Conservation (phyloP, 352 stramenopile genomes). For the Pythium guiyangense region DNA sequence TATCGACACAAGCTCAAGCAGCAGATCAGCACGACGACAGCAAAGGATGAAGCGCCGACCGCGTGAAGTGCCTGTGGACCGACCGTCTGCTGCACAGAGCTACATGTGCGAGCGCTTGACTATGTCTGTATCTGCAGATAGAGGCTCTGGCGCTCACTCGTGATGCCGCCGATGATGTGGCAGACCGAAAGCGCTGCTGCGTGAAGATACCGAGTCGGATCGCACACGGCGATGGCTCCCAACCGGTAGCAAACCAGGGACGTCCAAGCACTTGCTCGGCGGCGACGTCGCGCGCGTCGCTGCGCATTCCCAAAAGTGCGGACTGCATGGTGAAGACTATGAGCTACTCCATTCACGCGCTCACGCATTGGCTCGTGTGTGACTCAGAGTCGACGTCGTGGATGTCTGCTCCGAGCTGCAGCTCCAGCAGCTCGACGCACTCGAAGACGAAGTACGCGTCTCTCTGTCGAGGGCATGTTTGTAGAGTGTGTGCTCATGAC, state of each 20-base stretch:
- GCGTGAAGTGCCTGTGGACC: constrained; percentile 50
- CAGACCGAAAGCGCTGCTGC: constrained; percentile 25
- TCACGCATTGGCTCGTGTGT: neutral
- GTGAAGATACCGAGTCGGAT: constrained; percentile 15
- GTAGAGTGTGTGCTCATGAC: neutral
- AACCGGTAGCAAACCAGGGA: constrained; percentile 35
- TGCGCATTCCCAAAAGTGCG: neutral
- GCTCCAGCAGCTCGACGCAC: constrained; percentile 20
- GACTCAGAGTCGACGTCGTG: constrained; percentile 26
- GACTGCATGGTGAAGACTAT: neutral
- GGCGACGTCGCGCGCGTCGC: constrained; percentile 25
- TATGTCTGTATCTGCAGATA: neutral
- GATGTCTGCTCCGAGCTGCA: constrained; percentile 29
- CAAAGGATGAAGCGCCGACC: constrained; percentile 18
- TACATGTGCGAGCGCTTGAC: constrained; percentile 39
- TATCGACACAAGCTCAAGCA: too few relatives aligned
- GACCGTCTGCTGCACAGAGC: constrained; percentile 45
- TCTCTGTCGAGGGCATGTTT: too few relatives aligned
- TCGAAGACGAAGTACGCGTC: constrained; percentile 38
- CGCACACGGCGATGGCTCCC: constrained; percentile 36
- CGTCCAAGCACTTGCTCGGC: constrained; percentile 44
- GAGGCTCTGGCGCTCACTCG: neutral
- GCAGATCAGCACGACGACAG: too few relatives aligned
- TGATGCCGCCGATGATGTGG: neutral
- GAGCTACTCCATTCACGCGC: neutral